Percentiles rank a stretch among this genome's conserved stretches.
These are phyloP conservation scores for Effrenium voratum DNA, from an alignment of 73 alveolate species.

Conservation along the genomic window DNA sequence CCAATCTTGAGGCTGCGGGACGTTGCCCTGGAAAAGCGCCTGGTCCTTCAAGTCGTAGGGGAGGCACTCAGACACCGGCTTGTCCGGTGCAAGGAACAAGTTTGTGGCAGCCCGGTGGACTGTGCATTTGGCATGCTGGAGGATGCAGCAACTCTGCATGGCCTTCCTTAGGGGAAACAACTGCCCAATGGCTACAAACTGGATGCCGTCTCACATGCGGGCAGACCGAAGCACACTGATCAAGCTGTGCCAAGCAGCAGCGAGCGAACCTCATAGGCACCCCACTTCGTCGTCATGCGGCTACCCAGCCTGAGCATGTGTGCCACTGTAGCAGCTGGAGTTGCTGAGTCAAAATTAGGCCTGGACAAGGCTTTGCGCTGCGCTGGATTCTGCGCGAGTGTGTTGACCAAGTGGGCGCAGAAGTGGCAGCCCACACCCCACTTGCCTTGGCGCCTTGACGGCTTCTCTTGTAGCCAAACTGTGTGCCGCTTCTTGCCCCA, in stretches of 20 bases:
- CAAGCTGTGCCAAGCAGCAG: neutral
- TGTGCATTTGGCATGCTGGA: neutral
- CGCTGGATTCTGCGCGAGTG: constrained; percentile 13
- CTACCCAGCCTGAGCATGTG: constrained; percentile 20
- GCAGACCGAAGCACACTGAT: too few relatives aligned
- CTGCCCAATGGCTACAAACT: too few relatives aligned
- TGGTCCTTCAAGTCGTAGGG: constrained; percentile 27
- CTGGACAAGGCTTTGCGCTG: neutral
- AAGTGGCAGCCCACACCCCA: constrained; percentile 44
- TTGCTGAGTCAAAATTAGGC: neutral
- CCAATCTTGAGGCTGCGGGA: constrained; percentile 40
- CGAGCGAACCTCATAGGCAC: constrained; percentile 17
- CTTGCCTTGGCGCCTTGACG: neutral
- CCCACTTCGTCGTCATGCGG: constrained; percentile 56
- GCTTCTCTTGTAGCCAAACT: constrained; percentile 23
- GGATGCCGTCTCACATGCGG: too few relatives aligned
- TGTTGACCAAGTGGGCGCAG: constrained; percentile 40
- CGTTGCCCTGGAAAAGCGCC: constrained; percentile 30
- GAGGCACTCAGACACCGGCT: constrained; percentile 8
- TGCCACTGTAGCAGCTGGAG: neutral
- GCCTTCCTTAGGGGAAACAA: neutral
- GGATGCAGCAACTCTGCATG: constrained; percentile 12
- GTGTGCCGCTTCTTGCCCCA: constrained; percentile 52
- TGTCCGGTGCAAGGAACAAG: constrained; percentile 39
- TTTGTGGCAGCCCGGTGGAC: constrained; percentile 34